phyloP scores from a whole-genome alignment of 192 early-diverging fungal genomes.

The Backusella morwellensis region DNA sequence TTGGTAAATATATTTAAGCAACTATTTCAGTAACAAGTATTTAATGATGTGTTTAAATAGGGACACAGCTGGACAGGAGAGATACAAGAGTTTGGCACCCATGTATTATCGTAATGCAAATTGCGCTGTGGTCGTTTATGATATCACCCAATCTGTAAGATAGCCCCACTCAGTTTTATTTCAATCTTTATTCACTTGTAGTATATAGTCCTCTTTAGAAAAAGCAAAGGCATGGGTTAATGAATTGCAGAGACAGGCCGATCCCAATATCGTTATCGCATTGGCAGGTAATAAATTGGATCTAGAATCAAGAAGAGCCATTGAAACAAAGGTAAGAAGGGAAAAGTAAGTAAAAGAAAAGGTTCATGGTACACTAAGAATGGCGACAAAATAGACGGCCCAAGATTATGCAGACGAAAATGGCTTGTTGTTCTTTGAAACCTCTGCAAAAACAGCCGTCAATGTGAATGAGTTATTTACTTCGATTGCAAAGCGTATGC shows the following conservation, averaged over 20 bases:
- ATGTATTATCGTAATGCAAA: constrained; percentile 77
- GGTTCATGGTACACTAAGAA: not conserved
- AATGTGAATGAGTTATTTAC: constrained; percentile 64
- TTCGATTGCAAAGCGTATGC: constrained; percentile 67
- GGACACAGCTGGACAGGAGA: constrained; percentile 74
- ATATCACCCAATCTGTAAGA: constrained; percentile 70
- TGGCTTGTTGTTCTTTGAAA: constrained; percentile 66
- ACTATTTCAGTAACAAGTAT: not conserved
- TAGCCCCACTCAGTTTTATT: not conserved
- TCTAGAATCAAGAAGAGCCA: constrained; percentile 64
- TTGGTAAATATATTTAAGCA: constrained; percentile 48
- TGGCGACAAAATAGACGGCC: constrained; percentile 43
- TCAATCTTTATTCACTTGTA: not conserved
- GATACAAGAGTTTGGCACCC: constrained; percentile 71
- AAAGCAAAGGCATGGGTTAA: constrained; percentile 73
- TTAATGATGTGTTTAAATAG: constrained; percentile 28
- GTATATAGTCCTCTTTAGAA: constrained; percentile 55
- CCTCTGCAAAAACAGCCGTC: constrained; percentile 62
- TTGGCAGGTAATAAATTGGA: constrained; percentile 67
- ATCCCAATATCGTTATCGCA: constrained; percentile 71
- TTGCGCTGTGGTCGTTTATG: constrained; percentile 71
- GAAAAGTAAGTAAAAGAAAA: not conserved
- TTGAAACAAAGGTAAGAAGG: constrained; percentile 57
- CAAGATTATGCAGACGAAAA: constrained; percentile 63
- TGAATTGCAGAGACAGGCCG: constrained; percentile 66